Conservation (phyloP, 768 basidiomycete genomes). For the Suillus weaverae region DNA sequence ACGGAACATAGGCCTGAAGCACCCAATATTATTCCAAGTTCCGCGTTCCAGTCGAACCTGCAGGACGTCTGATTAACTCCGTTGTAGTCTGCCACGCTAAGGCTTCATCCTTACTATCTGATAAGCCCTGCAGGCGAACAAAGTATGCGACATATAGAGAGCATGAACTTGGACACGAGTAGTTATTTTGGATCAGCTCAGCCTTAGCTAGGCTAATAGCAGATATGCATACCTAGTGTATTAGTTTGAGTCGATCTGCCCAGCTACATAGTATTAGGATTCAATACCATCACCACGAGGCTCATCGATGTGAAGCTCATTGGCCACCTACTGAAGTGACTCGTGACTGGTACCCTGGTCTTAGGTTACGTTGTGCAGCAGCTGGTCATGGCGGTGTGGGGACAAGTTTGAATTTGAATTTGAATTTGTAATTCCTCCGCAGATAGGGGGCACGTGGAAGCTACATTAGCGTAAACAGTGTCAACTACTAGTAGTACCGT, state of each 20-base stretch:
- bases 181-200: background rate
- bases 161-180: background rate
- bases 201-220: background rate
- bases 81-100: background rate
- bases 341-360: background rate
- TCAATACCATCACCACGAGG: background rate
- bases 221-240: conserved; percentile 5
- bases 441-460: background rate
- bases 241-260: background rate
- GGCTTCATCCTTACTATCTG: background rate
- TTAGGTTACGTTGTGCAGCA: background rate
- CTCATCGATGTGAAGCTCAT: background rate
- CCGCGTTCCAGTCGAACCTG: background rate
- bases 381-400: background rate
- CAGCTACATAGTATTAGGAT: background rate
- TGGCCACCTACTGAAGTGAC: background rate
- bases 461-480: background rate
- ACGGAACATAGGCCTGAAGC: background rate
- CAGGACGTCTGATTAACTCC: background rate
- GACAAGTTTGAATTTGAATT: background rate
- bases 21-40: background rate
- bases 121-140: background rate
- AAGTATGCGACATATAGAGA: background rate
- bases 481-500: background rate
- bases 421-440: background rate